Conservation (phyloP, 345 rosid genomes). For the Brassica juncea region DNA sequence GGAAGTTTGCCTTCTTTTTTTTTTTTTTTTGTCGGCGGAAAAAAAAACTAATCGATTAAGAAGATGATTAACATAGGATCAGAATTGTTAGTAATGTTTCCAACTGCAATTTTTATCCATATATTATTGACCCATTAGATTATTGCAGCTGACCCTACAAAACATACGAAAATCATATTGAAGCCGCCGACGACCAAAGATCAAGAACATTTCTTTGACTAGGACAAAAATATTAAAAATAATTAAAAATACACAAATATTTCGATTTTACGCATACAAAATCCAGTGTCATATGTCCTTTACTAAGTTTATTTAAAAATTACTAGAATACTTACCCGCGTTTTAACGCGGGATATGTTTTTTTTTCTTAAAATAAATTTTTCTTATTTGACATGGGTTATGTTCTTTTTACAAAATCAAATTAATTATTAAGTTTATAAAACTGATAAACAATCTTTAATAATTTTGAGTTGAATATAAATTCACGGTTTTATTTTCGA, state of each 20-base stretch:
- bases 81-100: not conserved
- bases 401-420: too few relatives aligned
- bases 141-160: not conserved
- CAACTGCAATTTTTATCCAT: not conserved
- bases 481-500: too few relatives aligned
- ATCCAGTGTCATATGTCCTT: not conserved
- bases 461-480: too few relatives aligned
- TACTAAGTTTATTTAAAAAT: not conserved
- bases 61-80: not conserved
- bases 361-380: too few relatives aligned
- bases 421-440: too few relatives aligned
- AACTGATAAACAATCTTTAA: too few relatives aligned
- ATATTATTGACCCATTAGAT: not conserved
- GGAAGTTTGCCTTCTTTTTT: not conserved
- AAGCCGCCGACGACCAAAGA: not conserved
- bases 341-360: too few relatives aligned
- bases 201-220: not conserved
- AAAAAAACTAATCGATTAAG: not conserved
- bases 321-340: too few relatives aligned
- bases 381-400: too few relatives aligned
- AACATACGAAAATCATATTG: not conserved
- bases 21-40: too few relatives aligned
- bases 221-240: not conserved
- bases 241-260: not conserved
- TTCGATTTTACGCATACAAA: not conserved